Base-by-base conservation (phyloP, 78 protist genomes). In the Goniomonas avonlea region DNA sequence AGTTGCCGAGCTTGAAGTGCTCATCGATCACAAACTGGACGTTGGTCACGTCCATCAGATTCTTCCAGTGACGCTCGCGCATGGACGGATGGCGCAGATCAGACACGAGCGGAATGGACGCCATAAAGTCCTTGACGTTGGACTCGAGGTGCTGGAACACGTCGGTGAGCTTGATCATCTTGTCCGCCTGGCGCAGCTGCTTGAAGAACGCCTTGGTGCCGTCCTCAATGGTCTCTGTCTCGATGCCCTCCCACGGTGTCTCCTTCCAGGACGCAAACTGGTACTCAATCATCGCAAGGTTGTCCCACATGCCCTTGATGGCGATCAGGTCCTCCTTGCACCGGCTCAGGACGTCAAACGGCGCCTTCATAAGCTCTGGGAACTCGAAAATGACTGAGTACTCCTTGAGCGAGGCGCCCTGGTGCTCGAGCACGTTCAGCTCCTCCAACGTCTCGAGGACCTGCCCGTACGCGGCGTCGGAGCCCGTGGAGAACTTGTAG, bases 1-100 rank as follows among this genome's bases (percentile, higher is more conserved):
- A 50, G 41, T 81, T 56, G 11, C n/a, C 61, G 18, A 86, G 83
- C n/a, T 31, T 53, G 71, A 86, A 86, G 18, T 63, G 37, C 20
- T 75, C 84, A n/a, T 71, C 34, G 56, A 81, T 68, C 43, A 41
- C 37, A 31, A 86, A 58, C 23, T 50, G 29, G 61, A 53, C 61
- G 39, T 3, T 15, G 17, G 82, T 77, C 31, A 78, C 17, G 23
- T 65, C 45, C 80, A 69, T 71, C 40, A 87, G 80, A 60, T 69
- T 35, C 23, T 61, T 35, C 91, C 91, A 87, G 63, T 87, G 91
- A 9, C 82, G 47, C n/a, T 82, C 74, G 29, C 88, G 81, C 88
- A 87, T 84, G 29, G 82, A n/a, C 25, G 81, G 85, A 9, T 78
- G 68, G 25, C 65, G 71, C 32, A 87, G 63, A 43, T 87, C 87